Evolutionary conservation across 768 basidiomycete genomes (phyloP).

Genomic region (Suillus subalutaceus): DNA sequence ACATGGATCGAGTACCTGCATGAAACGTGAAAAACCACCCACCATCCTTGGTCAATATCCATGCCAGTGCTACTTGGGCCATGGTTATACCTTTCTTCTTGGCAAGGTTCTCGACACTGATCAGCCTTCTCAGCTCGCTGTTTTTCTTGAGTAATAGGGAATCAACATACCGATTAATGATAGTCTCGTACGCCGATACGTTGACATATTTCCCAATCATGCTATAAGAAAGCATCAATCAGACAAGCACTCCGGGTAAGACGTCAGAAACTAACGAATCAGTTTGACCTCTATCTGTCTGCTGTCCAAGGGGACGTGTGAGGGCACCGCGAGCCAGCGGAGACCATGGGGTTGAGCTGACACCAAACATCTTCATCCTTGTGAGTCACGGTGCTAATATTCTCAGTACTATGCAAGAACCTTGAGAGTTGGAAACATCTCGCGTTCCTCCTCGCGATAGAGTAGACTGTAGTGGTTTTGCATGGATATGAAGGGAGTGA

Average conservation of each 20-base stretch:
- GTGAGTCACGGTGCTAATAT: conserved; percentile 7
- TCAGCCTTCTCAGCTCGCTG: neutral
- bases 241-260: conserved; percentile 1
- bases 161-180: conserved; percentile 27
- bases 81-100: conserved; percentile 40
- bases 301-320: conserved; percentile 35
- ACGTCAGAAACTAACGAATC: conserved; percentile 23
- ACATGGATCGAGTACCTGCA: neutral
- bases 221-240: conserved; percentile 17
- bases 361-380: conserved; percentile 38
- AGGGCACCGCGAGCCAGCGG: conserved; percentile 42
- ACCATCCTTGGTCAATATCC: conserved; percentile 38
- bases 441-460: conserved; percentile 65
- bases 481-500: conserved; percentile 64
- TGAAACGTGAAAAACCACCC: conserved; percentile 2
- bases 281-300: conserved; percentile 25
- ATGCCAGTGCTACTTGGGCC: conserved; percentile 47
- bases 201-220: conserved; percentile 26
- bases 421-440: conserved; percentile 55
- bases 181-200: conserved; percentile 27
- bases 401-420: conserved; percentile 15
- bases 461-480: conserved; percentile 60
- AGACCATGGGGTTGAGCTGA: conserved; percentile 49
- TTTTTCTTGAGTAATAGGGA: neutral
- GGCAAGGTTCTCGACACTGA: conserved; percentile 45